Conservation (phyloP, 2,329 filamentous ascomycete species). For the Sporothrix dimorphospora region DNA sequence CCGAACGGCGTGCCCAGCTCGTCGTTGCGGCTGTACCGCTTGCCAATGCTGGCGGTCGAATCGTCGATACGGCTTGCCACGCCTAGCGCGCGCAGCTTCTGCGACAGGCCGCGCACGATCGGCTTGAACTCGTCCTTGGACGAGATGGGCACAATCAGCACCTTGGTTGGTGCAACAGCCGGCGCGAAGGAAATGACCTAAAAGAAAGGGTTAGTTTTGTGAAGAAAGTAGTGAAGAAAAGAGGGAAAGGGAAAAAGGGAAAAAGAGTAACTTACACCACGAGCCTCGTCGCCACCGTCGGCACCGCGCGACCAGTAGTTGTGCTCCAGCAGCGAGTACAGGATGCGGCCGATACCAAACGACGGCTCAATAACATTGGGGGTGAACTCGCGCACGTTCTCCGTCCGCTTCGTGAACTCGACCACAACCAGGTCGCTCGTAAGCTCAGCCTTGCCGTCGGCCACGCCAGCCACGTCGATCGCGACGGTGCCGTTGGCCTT, state of each 20-base stretch:
- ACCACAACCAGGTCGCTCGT: slow-evolving; percentile 79
- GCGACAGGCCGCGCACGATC: slow-evolving; percentile 71
- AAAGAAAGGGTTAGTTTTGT: background rate
- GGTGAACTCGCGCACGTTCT: slow-evolving; percentile 87
- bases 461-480: slow-evolving; percentile 70
- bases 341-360: slow-evolving; percentile 92
- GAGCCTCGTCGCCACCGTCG: slow-evolving; percentile 76
- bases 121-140: slow-evolving; percentile 79
- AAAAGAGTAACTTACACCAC: slow-evolving; percentile 67
- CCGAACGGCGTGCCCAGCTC: slow-evolving; percentile 93
- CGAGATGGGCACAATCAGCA: slow-evolving; percentile 87
- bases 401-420: slow-evolving; percentile 78
- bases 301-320: slow-evolving; percentile 83
- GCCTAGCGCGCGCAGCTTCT: slow-evolving; percentile 73
- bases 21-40: slow-evolving; percentile 92
- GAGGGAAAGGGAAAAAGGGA: background rate
- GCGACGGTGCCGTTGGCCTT: slow-evolving; percentile 73
- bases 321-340: slow-evolving; percentile 93
- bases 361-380: slow-evolving; percentile 97
- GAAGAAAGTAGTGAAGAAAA: background rate
- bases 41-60: slow-evolving; percentile 89
- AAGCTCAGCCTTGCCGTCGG: slow-evolving; percentile 75
- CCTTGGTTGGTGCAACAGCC: slow-evolving; percentile 88
- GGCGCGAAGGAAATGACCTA: slow-evolving; percentile 62
- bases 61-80: slow-evolving; percentile 88